Percentiles rank a stretch among this genome's conserved stretches.
These are phyloP conservation scores for Xanthoceras sorbifolium DNA, from an alignment of 345 rosid species.

Conservation along the genomic window DNA sequence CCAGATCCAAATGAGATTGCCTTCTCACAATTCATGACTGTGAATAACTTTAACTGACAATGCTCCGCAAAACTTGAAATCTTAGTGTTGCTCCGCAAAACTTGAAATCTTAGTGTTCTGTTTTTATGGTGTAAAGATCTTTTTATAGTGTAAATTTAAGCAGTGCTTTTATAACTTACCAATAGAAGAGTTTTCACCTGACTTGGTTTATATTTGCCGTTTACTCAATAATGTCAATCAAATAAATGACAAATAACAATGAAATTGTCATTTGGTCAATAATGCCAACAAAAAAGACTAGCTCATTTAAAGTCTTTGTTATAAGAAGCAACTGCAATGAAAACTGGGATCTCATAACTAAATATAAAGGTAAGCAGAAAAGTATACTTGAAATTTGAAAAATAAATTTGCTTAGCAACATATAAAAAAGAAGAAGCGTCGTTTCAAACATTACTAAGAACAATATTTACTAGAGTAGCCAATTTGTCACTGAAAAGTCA, in stretches of 20 bases:
- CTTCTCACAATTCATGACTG: constrained; percentile 30
- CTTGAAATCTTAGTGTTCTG: no score
- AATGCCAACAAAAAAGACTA: background rate
- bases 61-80: background rate
- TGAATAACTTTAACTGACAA: background rate
- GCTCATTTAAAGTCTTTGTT: background rate
- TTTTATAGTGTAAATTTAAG: background rate
- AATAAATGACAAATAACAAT: background rate
- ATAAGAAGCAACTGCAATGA: background rate
- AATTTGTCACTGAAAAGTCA: background rate
- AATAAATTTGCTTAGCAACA: background rate
- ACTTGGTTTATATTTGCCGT: background rate
- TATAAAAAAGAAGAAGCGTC: no score
- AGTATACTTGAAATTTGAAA: background rate
- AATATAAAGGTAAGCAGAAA: background rate
- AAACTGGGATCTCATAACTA: background rate
- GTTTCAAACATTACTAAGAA: background rate
- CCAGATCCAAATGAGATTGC: constrained; percentile 21
- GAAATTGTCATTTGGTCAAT: background rate
- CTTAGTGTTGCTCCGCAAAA: no score
- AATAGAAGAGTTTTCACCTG: background rate
- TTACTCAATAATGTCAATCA: background rate
- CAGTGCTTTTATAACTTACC: background rate
- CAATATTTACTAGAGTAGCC: background rate
- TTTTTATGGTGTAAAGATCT: no score